Percentiles rank a stretch among this genome's conserved stretches.
Conservation (phyloP, 306 rosid genomes). For the Mucuna pruriens region DNA sequence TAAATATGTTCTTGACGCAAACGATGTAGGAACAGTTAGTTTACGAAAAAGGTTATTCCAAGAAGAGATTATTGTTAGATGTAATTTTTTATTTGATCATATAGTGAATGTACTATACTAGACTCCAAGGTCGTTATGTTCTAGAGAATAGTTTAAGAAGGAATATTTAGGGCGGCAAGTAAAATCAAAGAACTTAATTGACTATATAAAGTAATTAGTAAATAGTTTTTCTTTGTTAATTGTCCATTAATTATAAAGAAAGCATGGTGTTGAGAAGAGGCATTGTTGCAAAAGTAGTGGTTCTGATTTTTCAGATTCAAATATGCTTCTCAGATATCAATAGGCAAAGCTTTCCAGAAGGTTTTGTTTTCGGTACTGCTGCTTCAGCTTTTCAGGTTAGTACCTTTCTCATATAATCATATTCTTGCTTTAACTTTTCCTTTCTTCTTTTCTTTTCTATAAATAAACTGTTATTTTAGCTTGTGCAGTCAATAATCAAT, state of each 20-base stretch:
- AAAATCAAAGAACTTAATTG: neutral
- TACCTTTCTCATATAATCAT: neutral
- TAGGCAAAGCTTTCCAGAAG: constrained; percentile 70
- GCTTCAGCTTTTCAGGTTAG: constrained; percentile 88
- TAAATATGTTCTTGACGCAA: neutral
- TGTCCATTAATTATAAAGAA: neutral
- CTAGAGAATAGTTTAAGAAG: neutral
- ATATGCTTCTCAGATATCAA: constrained; percentile 51
- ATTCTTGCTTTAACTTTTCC: no score
- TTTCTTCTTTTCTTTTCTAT: no score
- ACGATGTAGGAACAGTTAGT: neutral
- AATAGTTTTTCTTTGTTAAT: neutral
- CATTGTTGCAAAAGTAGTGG: constrained; percentile 16
- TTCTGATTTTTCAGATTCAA: constrained; percentile 44
- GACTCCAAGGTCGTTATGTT: neutral
- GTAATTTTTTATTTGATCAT: neutral
- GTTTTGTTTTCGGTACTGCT: constrained; percentile 88
- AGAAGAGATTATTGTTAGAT: neutral
- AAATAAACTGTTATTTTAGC: no score
- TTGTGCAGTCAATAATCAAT: no score
- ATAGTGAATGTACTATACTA: neutral
- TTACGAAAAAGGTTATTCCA: neutral
- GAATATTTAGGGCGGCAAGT: no score
- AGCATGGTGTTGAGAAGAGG: constrained; percentile 49
- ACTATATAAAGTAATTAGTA: neutral